Conservation (phyloP, 805 yeast genomes). For the Metschnikowia lochheadii region DNA sequence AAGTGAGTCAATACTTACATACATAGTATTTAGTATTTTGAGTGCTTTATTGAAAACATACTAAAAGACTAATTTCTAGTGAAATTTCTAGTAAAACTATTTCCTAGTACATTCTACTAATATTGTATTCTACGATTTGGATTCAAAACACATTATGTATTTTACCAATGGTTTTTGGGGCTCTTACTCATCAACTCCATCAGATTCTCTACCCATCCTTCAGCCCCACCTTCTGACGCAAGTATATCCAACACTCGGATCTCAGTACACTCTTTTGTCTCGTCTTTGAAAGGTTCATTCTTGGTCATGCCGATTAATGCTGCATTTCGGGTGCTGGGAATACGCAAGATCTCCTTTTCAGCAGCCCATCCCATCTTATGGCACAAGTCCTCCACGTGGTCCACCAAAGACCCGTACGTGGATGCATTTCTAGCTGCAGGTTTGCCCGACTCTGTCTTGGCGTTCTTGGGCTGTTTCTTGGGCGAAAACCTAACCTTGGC, state of each 20-base stretch:
- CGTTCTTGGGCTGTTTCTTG: constrained; percentile 9
- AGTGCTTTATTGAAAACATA: too few species aligned
- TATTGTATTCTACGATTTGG: neutral
- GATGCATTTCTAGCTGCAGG: constrained; percentile 36
- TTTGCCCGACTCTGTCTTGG: neutral
- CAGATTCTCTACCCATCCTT: constrained; percentile 82
- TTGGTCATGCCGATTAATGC: constrained; percentile 70
- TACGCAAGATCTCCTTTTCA: constrained; percentile 81
- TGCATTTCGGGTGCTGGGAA: constrained; percentile 91
- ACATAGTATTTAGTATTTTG: too few species aligned
- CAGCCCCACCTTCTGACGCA: constrained; percentile 81
- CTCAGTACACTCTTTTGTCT: constrained; percentile 30
- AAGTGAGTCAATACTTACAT: too few species aligned
- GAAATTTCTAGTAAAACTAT: neutral
- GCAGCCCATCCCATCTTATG: constrained; percentile 74
- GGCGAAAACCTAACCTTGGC: constrained; percentile 63
- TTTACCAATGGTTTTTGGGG: constrained; percentile 64
- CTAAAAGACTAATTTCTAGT: too few species aligned
- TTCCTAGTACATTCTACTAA: neutral
- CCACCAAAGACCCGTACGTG: constrained; percentile 81
- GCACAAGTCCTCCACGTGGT: constrained; percentile 73
- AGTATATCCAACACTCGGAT: constrained; percentile 55
- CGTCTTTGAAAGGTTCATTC: constrained; percentile 21
- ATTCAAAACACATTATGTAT: neutral
- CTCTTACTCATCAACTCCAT: constrained; percentile 64